Conservation (phyloP, 306 rosid species). For the Cicer bijugum region DNA sequence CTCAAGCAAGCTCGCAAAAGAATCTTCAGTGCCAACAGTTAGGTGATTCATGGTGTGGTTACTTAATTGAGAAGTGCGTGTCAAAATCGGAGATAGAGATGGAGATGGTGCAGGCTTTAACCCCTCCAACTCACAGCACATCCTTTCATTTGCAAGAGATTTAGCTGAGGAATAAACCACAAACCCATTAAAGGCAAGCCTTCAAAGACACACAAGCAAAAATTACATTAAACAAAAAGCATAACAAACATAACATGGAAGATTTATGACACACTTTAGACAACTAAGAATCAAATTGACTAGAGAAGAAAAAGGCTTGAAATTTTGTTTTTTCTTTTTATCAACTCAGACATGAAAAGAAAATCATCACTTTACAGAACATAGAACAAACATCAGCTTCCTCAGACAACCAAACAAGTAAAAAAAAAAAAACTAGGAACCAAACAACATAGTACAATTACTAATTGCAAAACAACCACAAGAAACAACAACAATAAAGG, state of each 20-base stretch:
- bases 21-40: slow-evolving; percentile 77
- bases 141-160: slow-evolving; percentile 54
- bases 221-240: background rate
- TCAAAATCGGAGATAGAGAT: slow-evolving; percentile 27
- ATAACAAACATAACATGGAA: background rate
- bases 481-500: slow-evolving; percentile 3
- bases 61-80: slow-evolving; percentile 35
- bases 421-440: background rate
- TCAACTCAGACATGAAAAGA: background rate
- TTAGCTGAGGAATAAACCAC: slow-evolving; percentile 44
- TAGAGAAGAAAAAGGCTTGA: background rate
- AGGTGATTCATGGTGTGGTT: slow-evolving; percentile 69
- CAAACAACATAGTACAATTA: background rate
- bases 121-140: slow-evolving; percentile 62
- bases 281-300: slow-evolving; percentile 27
- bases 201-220: slow-evolving; percentile 16
- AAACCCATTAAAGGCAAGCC: slow-evolving; percentile 22
- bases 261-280: background rate
- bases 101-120: slow-evolving; percentile 45
- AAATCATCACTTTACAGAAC: background rate
- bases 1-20: slow-evolving; percentile 80
- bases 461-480: slow-evolving; percentile 3
- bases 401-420: background rate
- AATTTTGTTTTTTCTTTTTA: background rate
- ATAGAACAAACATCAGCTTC: background rate